Percentiles rank a stretch among this genome's conserved stretches.
phyloP scores from a whole-genome alignment of 139 green algal genomes.

The Zygnema cylindricum region DNA sequence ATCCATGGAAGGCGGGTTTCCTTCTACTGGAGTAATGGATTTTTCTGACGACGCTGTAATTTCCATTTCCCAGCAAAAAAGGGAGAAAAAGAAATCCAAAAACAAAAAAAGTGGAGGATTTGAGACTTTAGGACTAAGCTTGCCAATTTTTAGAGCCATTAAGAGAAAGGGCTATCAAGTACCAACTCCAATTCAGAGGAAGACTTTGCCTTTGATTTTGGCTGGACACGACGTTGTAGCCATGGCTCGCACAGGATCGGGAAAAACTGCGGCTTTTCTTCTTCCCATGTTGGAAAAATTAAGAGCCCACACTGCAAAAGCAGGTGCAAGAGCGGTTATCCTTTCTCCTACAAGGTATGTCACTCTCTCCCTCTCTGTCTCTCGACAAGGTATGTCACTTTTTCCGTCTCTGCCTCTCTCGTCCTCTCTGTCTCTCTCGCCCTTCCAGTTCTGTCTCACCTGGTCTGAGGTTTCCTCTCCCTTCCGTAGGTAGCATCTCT shows the following conservation, averaged over 20 bases:
- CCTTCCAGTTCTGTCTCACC: not conserved
- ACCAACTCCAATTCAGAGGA: slow-evolving; percentile 65
- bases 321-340: slow-evolving; percentile 85
- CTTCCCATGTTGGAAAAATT: slow-evolving; percentile 83
- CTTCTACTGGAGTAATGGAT: not conserved
- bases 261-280: slow-evolving; percentile 84
- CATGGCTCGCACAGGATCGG: slow-evolving; percentile 86
- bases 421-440: too few relatives aligned
- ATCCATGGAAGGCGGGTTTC: not conserved
- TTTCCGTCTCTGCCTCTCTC: too few relatives aligned
- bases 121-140: slow-evolving; percentile 33
- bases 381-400: too few relatives aligned
- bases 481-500: too few relatives aligned
- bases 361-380: not conserved
- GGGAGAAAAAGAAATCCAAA: not conserved
- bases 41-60: not conserved
- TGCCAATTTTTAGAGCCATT: slow-evolving; percentile 19
- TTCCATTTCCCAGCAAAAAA: not conserved
- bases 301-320: slow-evolving; percentile 73
- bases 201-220: slow-evolving; percentile 85
- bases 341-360: slow-evolving; percentile 79
- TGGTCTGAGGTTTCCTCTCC: not conserved
- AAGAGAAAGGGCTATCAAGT: slow-evolving; percentile 49
- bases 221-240: slow-evolving; percentile 69
- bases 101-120: slow-evolving; percentile 20